Conservation (phyloP, 805 yeast species). For the Zygotorulaspora florentina region DNA sequence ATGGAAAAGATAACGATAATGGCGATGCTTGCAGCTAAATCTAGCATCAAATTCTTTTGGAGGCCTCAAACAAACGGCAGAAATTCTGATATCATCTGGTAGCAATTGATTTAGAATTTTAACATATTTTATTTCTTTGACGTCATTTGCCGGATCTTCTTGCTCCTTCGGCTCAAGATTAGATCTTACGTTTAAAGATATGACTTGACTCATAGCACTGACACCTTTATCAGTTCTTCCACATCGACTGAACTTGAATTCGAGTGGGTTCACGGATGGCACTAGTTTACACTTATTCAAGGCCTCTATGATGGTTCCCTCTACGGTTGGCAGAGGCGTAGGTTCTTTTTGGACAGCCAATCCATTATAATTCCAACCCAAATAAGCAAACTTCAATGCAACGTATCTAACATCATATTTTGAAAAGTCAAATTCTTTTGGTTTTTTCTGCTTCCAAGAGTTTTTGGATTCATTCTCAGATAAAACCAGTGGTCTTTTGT, state of each 20-base stretch:
- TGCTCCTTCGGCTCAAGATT: slow-evolving; percentile 61
- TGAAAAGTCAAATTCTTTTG: slow-evolving; percentile 58
- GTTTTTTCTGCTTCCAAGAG: slow-evolving; percentile 27
- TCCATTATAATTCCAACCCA: slow-evolving; percentile 95
- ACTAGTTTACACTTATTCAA: slow-evolving; percentile 63
- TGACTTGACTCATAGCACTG: slow-evolving; percentile 93
- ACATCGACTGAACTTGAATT: slow-evolving; percentile 78
- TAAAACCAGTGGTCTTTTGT: neutral
- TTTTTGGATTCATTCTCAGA: slow-evolving; percentile 6
- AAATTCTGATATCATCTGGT: slow-evolving; percentile 80
- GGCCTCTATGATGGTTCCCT: slow-evolving; percentile 68
- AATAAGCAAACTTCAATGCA: slow-evolving; percentile 78
- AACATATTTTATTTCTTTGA: slow-evolving; percentile 69
- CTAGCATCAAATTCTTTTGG: slow-evolving; percentile 85
- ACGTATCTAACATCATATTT: slow-evolving; percentile 61
- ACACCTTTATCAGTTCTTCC: slow-evolving; percentile 97
- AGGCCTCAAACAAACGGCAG: slow-evolving; percentile 77
- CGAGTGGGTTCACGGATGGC: slow-evolving; percentile 52
- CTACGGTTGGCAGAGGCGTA: slow-evolving; percentile 84
- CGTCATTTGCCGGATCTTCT: slow-evolving; percentile 50
- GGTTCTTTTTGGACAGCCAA: slow-evolving; percentile 74
- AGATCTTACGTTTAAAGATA: slow-evolving; percentile 74
- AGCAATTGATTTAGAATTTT: slow-evolving; percentile 68
- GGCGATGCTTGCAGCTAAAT: slow-evolving; percentile 82
- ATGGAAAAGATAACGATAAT: slow-evolving; percentile 76